Percentiles rank a stretch among this genome's conserved stretches.
These are phyloP conservation scores for Picocystis salinarum DNA, from an alignment of 139 green algal genomes.

Conservation along the genomic window DNA sequence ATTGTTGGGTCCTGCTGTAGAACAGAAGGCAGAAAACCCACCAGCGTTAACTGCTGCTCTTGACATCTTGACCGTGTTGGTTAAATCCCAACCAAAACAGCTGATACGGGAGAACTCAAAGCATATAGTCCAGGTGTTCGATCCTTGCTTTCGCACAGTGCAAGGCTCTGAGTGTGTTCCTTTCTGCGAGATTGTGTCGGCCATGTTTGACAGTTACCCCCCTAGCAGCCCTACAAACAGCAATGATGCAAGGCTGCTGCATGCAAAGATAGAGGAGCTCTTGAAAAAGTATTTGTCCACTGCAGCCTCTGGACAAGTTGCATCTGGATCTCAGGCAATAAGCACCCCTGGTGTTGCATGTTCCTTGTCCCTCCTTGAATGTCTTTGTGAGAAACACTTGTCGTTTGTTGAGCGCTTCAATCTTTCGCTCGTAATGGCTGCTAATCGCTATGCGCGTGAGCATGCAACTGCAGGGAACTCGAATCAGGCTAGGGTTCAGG, in stretches of 20 bases:
- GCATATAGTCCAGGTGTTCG: slow-evolving; percentile 24
- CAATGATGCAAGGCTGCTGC: slow-evolving; percentile 2
- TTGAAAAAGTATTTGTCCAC: not conserved
- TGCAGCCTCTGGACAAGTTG: too few species aligned
- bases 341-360: too few species aligned
- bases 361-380: too few species aligned
- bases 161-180: slow-evolving; percentile 10
- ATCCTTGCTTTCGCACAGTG: slow-evolving; percentile 19
- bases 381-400: not conserved
- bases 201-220: slow-evolving; percentile 3
- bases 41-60: slow-evolving; percentile 10
- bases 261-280: slow-evolving; percentile 6
- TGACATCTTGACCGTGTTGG: not conserved
- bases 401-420: slow-evolving; percentile 18
- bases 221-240: not conserved
- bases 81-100: not conserved
- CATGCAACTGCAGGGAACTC: too few species aligned
- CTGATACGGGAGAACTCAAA: not conserved
- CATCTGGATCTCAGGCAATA: too few species aligned
- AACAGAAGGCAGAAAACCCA: slow-evolving; percentile 3
- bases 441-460: slow-evolving; percentile 32
- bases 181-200: slow-evolving; percentile 16
- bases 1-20: slow-evolving; percentile 18
- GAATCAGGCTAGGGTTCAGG: too few species aligned
- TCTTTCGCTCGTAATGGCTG: slow-evolving; percentile 33